These are phyloP conservation scores for Aspergillus puulaauensis DNA, from an alignment of 2,329 filamentous ascomycete genomes.

Conservation along the genomic window DNA sequence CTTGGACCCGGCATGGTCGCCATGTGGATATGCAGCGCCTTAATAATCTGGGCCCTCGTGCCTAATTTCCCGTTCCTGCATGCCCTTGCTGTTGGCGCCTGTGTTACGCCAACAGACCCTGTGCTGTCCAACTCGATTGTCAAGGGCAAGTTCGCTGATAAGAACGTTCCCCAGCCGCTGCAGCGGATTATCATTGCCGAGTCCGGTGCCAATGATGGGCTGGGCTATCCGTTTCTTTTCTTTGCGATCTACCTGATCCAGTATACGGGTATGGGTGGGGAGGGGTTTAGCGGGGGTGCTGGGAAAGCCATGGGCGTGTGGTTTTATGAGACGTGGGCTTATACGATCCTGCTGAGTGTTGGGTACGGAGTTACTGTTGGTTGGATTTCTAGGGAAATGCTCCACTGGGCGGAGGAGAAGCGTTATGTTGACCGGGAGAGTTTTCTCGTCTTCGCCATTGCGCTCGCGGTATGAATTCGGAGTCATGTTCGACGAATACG, in stretches of 20 bases:
- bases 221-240: conserved; percentile 87
- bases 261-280: conserved; percentile 62
- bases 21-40: conserved; percentile 84
- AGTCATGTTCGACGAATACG: no score
- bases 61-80: conserved; percentile 72
- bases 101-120: conserved; percentile 89
- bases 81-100: conserved; percentile 76
- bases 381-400: conserved; percentile 75
- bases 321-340: conserved; percentile 84
- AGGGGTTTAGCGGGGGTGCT: conserved; percentile 58
- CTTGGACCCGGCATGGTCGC: conserved; percentile 79
- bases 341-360: conserved; percentile 76
- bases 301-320: conserved; percentile 71
- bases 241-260: conserved; percentile 81
- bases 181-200: conserved; percentile 81
- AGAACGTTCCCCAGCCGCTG: conserved; percentile 78
- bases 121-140: conserved; percentile 86
- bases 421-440: conserved; percentile 84
- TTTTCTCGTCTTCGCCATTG: conserved; percentile 82
- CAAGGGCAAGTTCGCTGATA: conserved; percentile 89
- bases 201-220: conserved; percentile 83
- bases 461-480: conserved; percentile 61
- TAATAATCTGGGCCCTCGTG: conserved; percentile 75
- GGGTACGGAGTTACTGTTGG: conserved; percentile 75
- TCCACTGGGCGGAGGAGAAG: conserved; percentile 80